Evolutionary conservation across 805 yeast species (phyloP), one percentile per base, ranked within the genome.

Genomic region (Candida verbasci): DNA sequence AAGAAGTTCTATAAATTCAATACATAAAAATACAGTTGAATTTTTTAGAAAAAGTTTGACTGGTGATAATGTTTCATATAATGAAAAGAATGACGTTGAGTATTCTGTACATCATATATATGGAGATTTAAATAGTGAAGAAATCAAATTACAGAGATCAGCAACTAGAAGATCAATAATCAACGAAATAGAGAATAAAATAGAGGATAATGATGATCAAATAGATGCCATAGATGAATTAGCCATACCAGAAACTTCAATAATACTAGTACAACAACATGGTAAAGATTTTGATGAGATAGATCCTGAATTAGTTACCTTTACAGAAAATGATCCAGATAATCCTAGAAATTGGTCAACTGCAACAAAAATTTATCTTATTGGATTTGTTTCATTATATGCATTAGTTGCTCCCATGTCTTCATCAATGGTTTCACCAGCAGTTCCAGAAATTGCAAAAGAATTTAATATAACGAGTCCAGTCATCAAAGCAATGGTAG

Each of bases 331-430:
- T 25, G 65, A 61, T 36, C 58, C 61, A 1, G 55, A 56, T 29
- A 52, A 56, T 36, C 69, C 69, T 5, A 38, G 64, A 34, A 62
- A 64, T 41, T 64, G 69, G 69, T 20, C 49, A 6, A 12, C 39
- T 2, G 15, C 37, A 2, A 44, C 41, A 9, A 64, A 62, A 33
- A 39, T 49, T 5, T 38, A 39, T 15, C 48, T 53, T 16, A 45
- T 55, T 21, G 46, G 41, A 5, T 41, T 62, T 27, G 69, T 62
- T 1, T 56, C 67, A 0, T 35, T 62, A 14, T 64, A 62, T 43
- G 60, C 68, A 3, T 51, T 65, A 31, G 52, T 64, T 6, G 59
- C 68, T 2, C 69, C 70, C 9, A 62, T 65, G 60, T 62, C 68
- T 3, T 62, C 69, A 6, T 62, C 70, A 6, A 62, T 65, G 35